phyloP scores from a whole-genome alignment of 164 flowering plant species.

The Umbilicus rupestris region DNA sequence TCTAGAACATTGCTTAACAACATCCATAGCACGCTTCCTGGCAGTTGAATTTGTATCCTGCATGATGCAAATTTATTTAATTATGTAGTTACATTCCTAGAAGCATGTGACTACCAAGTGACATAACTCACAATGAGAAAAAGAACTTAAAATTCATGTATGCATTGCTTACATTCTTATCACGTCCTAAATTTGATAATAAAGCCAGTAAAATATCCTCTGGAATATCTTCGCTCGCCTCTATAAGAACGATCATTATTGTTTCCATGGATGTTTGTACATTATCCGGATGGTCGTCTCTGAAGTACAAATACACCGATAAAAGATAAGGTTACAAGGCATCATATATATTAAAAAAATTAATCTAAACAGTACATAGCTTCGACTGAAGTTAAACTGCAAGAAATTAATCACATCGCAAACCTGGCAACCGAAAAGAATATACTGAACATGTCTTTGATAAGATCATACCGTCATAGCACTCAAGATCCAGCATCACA shows the following conservation, averaged over 20 bases:
- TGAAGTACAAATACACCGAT: slow-evolving; percentile 24
- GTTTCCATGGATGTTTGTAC: slow-evolving; percentile 76
- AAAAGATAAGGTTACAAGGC: neutral
- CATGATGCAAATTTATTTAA: neutral
- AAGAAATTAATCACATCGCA: neutral
- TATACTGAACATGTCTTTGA: slow-evolving; percentile 71
- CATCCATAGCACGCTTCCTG: slow-evolving; percentile 84
- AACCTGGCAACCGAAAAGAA: slow-evolving; percentile 84
- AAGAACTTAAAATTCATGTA: neutral
- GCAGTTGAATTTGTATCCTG: slow-evolving; percentile 65
- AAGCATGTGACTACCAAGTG: neutral
- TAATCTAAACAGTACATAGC: too few relatives aligned
- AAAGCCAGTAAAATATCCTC: slow-evolving; percentile 58
- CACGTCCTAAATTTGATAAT: slow-evolving; percentile 64
- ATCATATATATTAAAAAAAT: neutral
- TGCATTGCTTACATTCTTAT: slow-evolving; percentile 39
- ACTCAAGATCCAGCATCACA: slow-evolving; percentile 97
- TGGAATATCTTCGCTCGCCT: slow-evolving; percentile 84
- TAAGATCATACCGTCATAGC: slow-evolving; percentile 86
- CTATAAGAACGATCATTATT: slow-evolving; percentile 79
- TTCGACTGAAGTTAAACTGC: neutral
- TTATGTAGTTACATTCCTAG: neutral
- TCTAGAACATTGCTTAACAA: slow-evolving; percentile 62
- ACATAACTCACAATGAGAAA: neutral
- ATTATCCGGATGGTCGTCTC: slow-evolving; percentile 77